Conservation (phyloP, 2,329 filamentous ascomycete genomes). For the Acrodontium crateriforme region DNA sequence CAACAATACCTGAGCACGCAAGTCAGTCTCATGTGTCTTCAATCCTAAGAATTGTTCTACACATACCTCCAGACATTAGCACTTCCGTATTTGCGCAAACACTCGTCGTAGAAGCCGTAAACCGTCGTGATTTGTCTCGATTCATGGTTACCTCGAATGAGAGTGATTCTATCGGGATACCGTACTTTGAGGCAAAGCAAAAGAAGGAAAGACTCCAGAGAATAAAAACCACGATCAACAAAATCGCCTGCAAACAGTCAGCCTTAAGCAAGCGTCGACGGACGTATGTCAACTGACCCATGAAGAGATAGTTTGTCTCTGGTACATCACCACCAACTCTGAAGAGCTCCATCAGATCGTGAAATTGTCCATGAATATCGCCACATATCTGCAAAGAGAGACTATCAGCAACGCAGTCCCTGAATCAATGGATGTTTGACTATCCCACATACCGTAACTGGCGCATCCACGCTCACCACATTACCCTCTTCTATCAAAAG, state of each 20-base stretch:
- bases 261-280: background rate
- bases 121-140: conserved; percentile 94
- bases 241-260: conserved; percentile 58
- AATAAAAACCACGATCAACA: conserved; percentile 96
- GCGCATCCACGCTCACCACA: conserved; percentile 86
- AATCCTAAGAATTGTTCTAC: background rate
- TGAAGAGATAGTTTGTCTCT: conserved; percentile 93
- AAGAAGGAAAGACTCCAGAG: conserved; percentile 88
- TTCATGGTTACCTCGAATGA: conserved; percentile 69
- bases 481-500: conserved; percentile 95
- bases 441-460: conserved; percentile 62
- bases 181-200: conserved; percentile 92
- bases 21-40: too few species aligned
- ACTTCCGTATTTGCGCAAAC: conserved; percentile 85
- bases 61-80: conserved; percentile 83
- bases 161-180: conserved; percentile 91
- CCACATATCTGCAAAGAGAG: conserved; percentile 76
- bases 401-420: background rate
- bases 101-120: conserved; percentile 97
- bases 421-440: too few species aligned
- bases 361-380: conserved; percentile 93
- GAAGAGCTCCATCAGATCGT: conserved; percentile 94
- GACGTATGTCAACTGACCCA: conserved; percentile 45
- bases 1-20: conserved; percentile 57
- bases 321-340: conserved; percentile 85